These are phyloP conservation scores for Ophiostoma quercus DNA, from an alignment of 2,329 filamentous ascomycete genomes.

Conservation along the genomic window DNA sequence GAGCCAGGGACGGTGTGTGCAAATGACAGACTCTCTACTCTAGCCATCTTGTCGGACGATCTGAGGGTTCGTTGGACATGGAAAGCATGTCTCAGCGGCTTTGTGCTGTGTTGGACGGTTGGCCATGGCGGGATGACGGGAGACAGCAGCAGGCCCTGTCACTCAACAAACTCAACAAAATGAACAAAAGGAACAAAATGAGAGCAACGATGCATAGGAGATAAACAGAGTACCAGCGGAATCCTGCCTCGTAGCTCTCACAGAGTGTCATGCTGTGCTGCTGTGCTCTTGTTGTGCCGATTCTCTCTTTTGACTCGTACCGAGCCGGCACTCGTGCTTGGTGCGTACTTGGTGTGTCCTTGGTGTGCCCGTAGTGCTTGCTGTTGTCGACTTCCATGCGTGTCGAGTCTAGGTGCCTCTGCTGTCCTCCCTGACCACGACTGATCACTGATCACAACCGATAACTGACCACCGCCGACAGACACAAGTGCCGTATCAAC, in stretches of 20 bases:
- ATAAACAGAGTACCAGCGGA: slow-evolving; percentile 3
- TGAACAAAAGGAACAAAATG: background rate
- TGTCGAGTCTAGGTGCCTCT: background rate
- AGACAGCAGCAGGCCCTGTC: background rate
- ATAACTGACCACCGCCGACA: background rate
- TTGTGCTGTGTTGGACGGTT: background rate
- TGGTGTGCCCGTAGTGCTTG: background rate
- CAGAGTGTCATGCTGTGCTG: slow-evolving; percentile 9
- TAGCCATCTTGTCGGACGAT: background rate
- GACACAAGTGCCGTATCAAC: background rate
- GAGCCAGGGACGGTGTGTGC: background rate
- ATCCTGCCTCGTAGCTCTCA: slow-evolving; percentile 2
- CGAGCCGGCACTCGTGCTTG: background rate
- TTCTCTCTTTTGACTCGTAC: background rate
- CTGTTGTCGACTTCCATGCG: background rate
- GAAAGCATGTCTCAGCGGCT: background rate
- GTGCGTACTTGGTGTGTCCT: too few relatives aligned
- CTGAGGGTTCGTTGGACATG: background rate
- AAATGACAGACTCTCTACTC: background rate
- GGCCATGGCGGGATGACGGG: background rate
- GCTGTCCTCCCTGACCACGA: background rate
- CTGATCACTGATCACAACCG: too few relatives aligned
- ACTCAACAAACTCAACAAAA: background rate
- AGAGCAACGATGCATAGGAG: too few relatives aligned
- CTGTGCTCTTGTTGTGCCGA: slow-evolving; percentile 6